These are phyloP conservation scores for Hypoxylon perforatum DNA, from an alignment of 495 filamentous ascomycete genomes.

Conservation along the genomic window DNA sequence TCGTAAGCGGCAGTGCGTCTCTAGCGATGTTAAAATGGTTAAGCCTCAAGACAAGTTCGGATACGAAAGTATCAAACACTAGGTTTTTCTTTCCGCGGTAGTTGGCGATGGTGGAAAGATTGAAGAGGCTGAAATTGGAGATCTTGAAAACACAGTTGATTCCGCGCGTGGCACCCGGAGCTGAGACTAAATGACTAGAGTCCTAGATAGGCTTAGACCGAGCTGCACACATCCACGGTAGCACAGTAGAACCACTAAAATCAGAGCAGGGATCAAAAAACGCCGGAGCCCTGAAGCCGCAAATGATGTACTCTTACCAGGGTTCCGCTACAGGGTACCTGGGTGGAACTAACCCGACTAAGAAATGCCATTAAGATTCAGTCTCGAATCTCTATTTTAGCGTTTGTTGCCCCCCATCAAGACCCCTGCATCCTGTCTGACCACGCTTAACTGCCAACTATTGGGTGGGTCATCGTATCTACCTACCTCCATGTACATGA, in stretches of 20 bases:
- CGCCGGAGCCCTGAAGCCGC: slow-evolving; percentile 30
- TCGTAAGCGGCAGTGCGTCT: too few relatives aligned
- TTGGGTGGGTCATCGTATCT: too few relatives aligned
- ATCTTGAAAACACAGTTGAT: slow-evolving; percentile 43
- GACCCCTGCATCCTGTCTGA: too few relatives aligned
- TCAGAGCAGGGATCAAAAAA: slow-evolving; percentile 31
- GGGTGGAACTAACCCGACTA: too few relatives aligned
- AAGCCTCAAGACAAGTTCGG: slow-evolving; percentile 1
- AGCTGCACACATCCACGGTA: too few relatives aligned
- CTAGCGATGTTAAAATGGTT: too few relatives aligned
- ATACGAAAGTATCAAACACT: slow-evolving; percentile 3
- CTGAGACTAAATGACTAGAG: slow-evolving; percentile 27
- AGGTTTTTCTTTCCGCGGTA: slow-evolving; percentile 10
- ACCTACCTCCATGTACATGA: too few relatives aligned
- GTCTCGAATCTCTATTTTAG: too few relatives aligned
- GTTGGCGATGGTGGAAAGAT: slow-evolving; percentile 27
- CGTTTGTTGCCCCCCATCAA: too few relatives aligned
- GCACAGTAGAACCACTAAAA: too few relatives aligned
- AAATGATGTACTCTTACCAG: not conserved
- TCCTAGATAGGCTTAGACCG: slow-evolving; percentile 28
- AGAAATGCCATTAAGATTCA: too few relatives aligned
- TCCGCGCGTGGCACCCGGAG: slow-evolving; percentile 34
- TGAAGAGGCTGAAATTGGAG: slow-evolving; percentile 46
- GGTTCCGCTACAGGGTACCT: too few relatives aligned
- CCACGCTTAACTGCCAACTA: slow-evolving; percentile 36